Percentiles rank a stretch among this genome's conserved stretches.
These are phyloP conservation scores for Tetracentron sinense DNA, from an alignment of 164 flowering plant genomes.

Conservation along the genomic window DNA sequence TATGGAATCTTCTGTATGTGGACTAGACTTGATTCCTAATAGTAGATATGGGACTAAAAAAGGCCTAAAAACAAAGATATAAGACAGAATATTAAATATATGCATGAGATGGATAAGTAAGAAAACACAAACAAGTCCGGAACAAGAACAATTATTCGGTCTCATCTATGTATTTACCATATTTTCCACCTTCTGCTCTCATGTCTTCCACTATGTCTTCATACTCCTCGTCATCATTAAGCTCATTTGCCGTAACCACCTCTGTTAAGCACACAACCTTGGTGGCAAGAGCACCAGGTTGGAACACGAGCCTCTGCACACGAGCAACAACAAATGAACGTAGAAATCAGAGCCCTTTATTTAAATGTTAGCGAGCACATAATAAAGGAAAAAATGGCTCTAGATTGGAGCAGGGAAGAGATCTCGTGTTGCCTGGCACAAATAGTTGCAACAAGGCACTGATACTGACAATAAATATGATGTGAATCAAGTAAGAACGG, in stretches of 20 bases:
- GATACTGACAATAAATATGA: too few relatives aligned
- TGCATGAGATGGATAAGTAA: neutral
- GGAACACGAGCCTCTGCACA: slow-evolving; percentile 72
- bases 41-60: slow-evolving; percentile 47
- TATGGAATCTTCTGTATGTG: slow-evolving; percentile 44
- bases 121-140: neutral
- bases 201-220: slow-evolving; percentile 92
- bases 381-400: too few relatives aligned
- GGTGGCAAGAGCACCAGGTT: slow-evolving; percentile 53
- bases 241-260: slow-evolving; percentile 71
- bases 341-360: too few relatives aligned
- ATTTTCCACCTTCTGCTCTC: slow-evolving; percentile 82
- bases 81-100: slow-evolving; percentile 25
- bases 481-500: too few relatives aligned
- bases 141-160: neutral
- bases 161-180: slow-evolving; percentile 42
- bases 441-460: too few relatives aligned
- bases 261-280: slow-evolving; percentile 85
- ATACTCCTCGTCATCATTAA: slow-evolving; percentile 82
- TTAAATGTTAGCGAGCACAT: too few relatives aligned
- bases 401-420: too few relatives aligned
- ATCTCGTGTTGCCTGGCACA: too few relatives aligned
- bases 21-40: slow-evolving; percentile 56
- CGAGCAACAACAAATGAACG: too few relatives aligned
- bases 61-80: slow-evolving; percentile 54